A percentile compares a stretch with the other conserved stretches of the same genome.
Evolutionary conservation across 2,329 filamentous ascomycete species (phyloP).

Genomic region (Nemania sp.): DNA sequence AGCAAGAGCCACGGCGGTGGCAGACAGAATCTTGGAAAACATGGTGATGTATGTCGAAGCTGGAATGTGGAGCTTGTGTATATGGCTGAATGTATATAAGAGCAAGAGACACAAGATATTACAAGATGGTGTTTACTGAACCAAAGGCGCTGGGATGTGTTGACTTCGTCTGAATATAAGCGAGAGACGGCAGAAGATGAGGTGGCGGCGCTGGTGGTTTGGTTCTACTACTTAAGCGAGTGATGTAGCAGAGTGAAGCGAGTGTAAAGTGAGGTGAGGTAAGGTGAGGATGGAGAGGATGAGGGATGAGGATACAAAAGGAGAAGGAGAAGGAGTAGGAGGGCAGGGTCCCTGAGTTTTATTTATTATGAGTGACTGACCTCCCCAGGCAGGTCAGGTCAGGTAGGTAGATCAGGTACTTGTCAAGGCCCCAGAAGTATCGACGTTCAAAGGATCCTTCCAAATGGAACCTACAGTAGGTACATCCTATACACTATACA

Average conservation of each 20-base stretch:
- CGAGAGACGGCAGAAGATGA: slow-evolving; percentile 33
- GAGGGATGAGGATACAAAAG: slow-evolving; percentile 16
- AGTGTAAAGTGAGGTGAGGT: slow-evolving; percentile 13
- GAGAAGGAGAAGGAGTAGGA: slow-evolving; percentile 28
- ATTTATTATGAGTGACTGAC: slow-evolving; percentile 9
- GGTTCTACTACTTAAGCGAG: slow-evolving; percentile 41
- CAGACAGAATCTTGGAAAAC: slow-evolving; percentile 61
- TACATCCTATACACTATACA: background rate
- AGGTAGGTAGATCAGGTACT: too few species aligned
- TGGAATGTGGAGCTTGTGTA: slow-evolving; percentile 16
- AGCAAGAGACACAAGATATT: slow-evolving; percentile 19
- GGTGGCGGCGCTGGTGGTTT: slow-evolving; percentile 17
- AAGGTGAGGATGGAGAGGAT: slow-evolving; percentile 13
- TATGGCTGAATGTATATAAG: slow-evolving; percentile 12
- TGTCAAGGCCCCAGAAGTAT: slow-evolving; percentile 1
- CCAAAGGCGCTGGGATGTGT: slow-evolving; percentile 14
- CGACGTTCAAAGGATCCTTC: slow-evolving; percentile 28
- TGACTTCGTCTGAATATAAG: slow-evolving; percentile 34
- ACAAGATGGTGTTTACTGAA: slow-evolving; percentile 20
- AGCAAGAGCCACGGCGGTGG: slow-evolving; percentile 62
- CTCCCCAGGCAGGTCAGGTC: background rate
- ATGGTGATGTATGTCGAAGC: slow-evolving; percentile 47
- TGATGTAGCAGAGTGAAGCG: slow-evolving; percentile 37
- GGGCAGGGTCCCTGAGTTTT: slow-evolving; percentile 36
- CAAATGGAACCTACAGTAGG: slow-evolving; percentile 8